A percentile compares a stretch with the other conserved stretches of the same genome.
These are phyloP conservation scores for Flaveria sonorensis DNA, from an alignment of 129 eudicot species.

Conservation along the genomic window DNA sequence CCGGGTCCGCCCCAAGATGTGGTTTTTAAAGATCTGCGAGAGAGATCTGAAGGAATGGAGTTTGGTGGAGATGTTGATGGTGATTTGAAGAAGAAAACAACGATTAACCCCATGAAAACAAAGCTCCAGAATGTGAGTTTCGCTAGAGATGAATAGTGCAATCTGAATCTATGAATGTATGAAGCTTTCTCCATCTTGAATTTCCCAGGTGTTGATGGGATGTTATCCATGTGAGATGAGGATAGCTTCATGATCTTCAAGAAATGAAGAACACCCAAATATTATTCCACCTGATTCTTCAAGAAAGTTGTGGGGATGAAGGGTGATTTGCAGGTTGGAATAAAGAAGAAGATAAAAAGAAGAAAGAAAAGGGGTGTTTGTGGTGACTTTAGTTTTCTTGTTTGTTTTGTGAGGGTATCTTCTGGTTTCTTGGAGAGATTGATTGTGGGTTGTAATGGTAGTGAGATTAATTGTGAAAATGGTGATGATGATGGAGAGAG, in stretches of 20 bases:
- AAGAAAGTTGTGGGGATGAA: slow-evolving; percentile 23
- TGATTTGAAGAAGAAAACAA: slow-evolving; percentile 58
- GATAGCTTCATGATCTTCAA: slow-evolving; percentile 42
- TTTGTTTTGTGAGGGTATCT: slow-evolving; percentile 49
- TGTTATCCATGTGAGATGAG: slow-evolving; percentile 62
- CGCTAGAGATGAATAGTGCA: slow-evolving; percentile 57
- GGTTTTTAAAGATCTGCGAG: slow-evolving; percentile 71
- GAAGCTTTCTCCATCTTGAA: slow-evolving; percentile 79
- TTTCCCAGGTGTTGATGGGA: slow-evolving; percentile 78
- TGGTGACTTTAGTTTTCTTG: not conserved
- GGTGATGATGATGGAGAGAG: slow-evolving; percentile 45
- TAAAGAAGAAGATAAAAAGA: slow-evolving; percentile 22
- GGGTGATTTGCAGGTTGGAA: slow-evolving; percentile 15
- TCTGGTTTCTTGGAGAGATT: slow-evolving; percentile 62
- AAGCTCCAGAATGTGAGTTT: slow-evolving; percentile 81
- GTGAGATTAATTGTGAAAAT: slow-evolving; percentile 35
- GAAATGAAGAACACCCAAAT: not conserved
- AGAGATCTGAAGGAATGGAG: slow-evolving; percentile 55
- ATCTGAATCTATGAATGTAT: slow-evolving; percentile 45
- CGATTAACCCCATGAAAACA: slow-evolving; percentile 62
- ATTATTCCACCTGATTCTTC: not conserved
- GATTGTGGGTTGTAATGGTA: slow-evolving; percentile 40
- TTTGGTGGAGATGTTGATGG: slow-evolving; percentile 42
- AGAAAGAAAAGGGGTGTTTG: slow-evolving; percentile 11
- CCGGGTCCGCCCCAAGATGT: slow-evolving; percentile 60